Percentiles rank a stretch among this genome's conserved stretches.
Conservation (phyloP, 2,329 filamentous ascomycete species). For the Xylaria sp. region DNA sequence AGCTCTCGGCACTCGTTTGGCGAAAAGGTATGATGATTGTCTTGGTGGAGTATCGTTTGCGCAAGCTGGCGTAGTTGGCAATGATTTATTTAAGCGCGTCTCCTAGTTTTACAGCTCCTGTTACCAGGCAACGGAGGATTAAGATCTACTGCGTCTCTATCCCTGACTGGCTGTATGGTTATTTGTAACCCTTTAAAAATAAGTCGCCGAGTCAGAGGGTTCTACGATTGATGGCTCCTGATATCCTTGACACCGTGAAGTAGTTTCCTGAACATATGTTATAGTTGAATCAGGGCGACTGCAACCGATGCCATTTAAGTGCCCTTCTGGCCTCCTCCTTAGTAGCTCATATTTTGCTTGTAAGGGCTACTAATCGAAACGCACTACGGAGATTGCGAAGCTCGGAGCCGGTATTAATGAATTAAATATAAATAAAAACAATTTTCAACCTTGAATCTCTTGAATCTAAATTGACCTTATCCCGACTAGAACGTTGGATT, state of each 20-base stretch:
- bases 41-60: no score
- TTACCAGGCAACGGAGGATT: background rate
- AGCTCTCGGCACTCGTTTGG: no score
- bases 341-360: background rate
- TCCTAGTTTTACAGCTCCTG: no score
- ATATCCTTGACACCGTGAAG: background rate
- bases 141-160: background rate
- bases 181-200: background rate
- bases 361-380: background rate
- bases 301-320: background rate
- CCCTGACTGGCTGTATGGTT: background rate
- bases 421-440: background rate
- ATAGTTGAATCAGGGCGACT: background rate
- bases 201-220: background rate
- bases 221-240: background rate
- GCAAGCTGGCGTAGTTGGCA: no score
- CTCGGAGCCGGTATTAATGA: background rate
- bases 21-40: no score
- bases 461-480: background rate
- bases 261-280: background rate
- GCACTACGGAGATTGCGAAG: background rate
- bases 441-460: background rate
- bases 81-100: no score
- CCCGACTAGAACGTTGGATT: background rate
- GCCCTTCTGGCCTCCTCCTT: background rate